Percentiles rank a stretch among this genome's conserved stretches.
phyloP scores from a whole-genome alignment of 331 rosid species.

The Phaseolus coccineus region DNA sequence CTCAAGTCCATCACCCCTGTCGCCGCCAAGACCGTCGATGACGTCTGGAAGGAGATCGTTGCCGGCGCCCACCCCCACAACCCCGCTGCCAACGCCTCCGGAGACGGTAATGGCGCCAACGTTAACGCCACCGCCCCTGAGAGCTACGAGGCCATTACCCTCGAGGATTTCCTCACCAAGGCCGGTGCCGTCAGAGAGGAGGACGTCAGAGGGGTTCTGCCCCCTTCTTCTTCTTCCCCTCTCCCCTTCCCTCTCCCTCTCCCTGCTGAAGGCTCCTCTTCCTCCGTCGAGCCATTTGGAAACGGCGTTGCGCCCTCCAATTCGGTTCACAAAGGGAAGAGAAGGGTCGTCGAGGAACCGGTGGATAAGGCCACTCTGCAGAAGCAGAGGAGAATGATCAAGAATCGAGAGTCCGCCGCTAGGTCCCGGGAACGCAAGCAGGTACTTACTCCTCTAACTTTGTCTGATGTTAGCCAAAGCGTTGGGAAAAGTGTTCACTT shows the following conservation, averaged over 20 bases:
- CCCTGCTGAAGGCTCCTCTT: conserved; percentile 12
- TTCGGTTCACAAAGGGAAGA: conserved; percentile 51
- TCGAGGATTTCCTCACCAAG: conserved; percentile 77
- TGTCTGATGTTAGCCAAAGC: neutral
- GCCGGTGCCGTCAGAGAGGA: conserved; percentile 70
- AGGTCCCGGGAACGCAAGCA: conserved; percentile 97
- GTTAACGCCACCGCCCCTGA: neutral
- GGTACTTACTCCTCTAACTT: conserved; percentile 42
- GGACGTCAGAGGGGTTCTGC: conserved; percentile 48
- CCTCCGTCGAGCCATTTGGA: conserved; percentile 50
- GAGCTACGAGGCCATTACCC: conserved; percentile 45
- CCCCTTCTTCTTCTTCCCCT: neutral
- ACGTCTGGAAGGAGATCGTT: conserved; percentile 79
- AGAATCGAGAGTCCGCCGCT: conserved; percentile 95
- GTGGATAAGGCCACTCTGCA: conserved; percentile 87
- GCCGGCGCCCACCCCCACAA: conserved; percentile 3
- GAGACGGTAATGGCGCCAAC: neutral
- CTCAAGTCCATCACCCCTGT: conserved; percentile 57
- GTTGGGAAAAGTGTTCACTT: no score
- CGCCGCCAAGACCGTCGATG: conserved; percentile 50
- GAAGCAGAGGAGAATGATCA: conserved; percentile 88
- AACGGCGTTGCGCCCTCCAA: conserved; percentile 32
- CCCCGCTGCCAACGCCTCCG: neutral
- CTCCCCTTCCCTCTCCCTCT: neutral
- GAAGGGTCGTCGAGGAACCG: conserved; percentile 69